Conservation (phyloP, 331 rosid genomes). For the Rosa hybrid region DNA sequence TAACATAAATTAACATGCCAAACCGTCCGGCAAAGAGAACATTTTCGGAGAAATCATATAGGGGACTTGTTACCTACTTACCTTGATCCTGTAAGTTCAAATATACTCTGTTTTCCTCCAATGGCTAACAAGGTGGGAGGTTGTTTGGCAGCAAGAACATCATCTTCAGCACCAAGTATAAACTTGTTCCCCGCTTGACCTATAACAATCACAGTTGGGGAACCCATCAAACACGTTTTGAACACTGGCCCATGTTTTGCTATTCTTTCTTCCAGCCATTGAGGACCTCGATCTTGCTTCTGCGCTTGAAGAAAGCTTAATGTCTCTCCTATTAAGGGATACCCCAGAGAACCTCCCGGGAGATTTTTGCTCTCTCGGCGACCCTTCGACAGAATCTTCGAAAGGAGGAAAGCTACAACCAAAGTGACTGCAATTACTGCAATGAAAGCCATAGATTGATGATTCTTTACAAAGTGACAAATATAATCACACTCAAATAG, state of each 20-base stretch:
- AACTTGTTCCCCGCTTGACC: constrained; percentile 54
- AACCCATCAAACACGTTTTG: constrained; percentile 56
- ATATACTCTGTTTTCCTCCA: constrained; percentile 38
- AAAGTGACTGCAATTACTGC: constrained; percentile 33
- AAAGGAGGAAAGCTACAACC: constrained; percentile 30
- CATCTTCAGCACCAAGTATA: constrained; percentile 41
- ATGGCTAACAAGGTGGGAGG: constrained; percentile 37
- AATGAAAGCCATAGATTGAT: constrained; percentile 21
- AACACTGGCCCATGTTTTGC: constrained; percentile 40
- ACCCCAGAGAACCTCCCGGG: constrained; percentile 58
- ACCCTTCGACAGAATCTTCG: constrained; percentile 31
- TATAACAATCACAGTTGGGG: constrained; percentile 38
- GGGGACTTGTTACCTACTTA: not conserved
- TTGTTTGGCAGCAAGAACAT: constrained; percentile 44
- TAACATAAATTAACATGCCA: too few species aligned
- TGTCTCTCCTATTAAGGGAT: constrained; percentile 53
- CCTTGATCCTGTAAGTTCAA: constrained; percentile 48
- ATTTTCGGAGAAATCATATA: not conserved
- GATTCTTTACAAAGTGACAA: not conserved
- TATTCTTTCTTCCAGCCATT: constrained; percentile 48
- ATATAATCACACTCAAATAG: not conserved
- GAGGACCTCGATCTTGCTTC: constrained; percentile 37
- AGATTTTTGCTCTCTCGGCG: constrained; percentile 35
- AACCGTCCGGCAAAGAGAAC: not conserved
- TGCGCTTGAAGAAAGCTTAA: constrained; percentile 39